phyloP scores from a whole-genome alignment of 192 early-diverging fungal genomes.

The Coemansia sp. region DNA sequence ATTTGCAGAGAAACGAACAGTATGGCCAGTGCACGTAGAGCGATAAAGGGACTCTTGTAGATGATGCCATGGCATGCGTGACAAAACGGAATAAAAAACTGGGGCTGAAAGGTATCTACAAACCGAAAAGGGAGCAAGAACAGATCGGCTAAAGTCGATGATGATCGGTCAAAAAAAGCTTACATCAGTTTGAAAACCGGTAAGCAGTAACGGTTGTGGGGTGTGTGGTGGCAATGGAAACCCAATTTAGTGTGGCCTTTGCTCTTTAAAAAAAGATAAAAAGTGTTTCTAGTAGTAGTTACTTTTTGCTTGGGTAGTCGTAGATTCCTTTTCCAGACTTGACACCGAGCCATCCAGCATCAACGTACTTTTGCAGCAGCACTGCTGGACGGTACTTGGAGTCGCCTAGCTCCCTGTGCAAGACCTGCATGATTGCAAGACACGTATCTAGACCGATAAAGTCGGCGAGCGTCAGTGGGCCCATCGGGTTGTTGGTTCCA shows the following conservation, averaged over 20 bases:
- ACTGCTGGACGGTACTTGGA: constrained; percentile 93
- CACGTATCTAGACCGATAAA: constrained; percentile 99
- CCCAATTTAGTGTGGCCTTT: too few relatives aligned
- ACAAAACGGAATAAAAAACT: too few relatives aligned
- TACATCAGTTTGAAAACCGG: too few relatives aligned
- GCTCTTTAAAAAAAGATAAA: not conserved
- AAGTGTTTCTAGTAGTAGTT: not conserved
- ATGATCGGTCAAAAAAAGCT: too few relatives aligned
- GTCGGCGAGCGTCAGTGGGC: constrained; percentile 93
- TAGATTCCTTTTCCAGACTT: constrained; percentile 92
- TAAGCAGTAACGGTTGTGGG: too few relatives aligned
- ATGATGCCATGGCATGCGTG: not conserved
- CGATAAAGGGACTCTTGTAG: constrained; percentile 27
- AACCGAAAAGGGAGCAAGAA: too few relatives aligned
- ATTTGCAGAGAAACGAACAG: constrained; percentile 57
- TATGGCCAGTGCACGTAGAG: constrained; percentile 64
- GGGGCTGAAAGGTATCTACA: too few relatives aligned
- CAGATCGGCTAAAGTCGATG: too few relatives aligned
- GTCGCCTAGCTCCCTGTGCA: constrained; percentile 88
- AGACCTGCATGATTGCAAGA: constrained; percentile 94
- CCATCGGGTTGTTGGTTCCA: constrained; percentile 97
- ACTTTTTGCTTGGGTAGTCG: constrained; percentile 58
- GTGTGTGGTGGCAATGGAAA: too few relatives aligned
- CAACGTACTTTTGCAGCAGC: constrained; percentile 90
- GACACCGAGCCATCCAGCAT: constrained; percentile 95